Percentiles rank a stretch among this genome's conserved stretches.
These are phyloP conservation scores for Linum lewisii DNA, from an alignment of 345 rosid genomes.

Conservation along the genomic window DNA sequence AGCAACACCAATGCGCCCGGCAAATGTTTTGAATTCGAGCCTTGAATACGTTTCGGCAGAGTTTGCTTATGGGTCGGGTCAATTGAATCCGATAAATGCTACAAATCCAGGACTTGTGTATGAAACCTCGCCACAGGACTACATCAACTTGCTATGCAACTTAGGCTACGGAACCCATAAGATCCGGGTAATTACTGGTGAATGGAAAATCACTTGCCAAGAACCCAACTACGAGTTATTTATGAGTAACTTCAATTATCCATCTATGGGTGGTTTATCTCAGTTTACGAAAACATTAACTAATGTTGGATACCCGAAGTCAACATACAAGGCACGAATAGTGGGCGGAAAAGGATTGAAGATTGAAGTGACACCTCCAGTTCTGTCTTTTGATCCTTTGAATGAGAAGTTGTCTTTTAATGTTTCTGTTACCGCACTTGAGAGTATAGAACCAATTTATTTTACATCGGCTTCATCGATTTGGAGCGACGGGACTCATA, in stretches of 20 bases:
- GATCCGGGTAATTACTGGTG: constrained; percentile 15
- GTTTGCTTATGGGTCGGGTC: constrained; percentile 39
- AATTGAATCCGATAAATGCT: constrained; percentile 26
- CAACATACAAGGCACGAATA: constrained; percentile 21
- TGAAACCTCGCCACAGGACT: constrained; percentile 21
- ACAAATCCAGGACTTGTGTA: constrained; percentile 37
- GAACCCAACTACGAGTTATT: not conserved
- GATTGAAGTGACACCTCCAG: constrained; percentile 19
- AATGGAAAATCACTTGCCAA: constrained; percentile 16
- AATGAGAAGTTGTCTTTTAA: constrained; percentile 13
- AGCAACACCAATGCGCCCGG: constrained; percentile 30
- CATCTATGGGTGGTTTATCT: constrained; percentile 24
- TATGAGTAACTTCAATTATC: constrained; percentile 27
- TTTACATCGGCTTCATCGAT: not conserved
- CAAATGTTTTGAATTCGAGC: not conserved
- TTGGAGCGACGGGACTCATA: not conserved
- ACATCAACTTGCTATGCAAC: constrained; percentile 35
- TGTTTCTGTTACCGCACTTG: constrained; percentile 4
- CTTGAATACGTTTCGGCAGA: constrained; percentile 10
- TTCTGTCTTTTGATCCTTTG: constrained; percentile 13
- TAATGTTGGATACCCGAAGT: constrained; percentile 27
- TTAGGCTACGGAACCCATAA: constrained; percentile 9
- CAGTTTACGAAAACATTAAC: constrained; percentile 28
- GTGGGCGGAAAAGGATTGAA: not conserved
- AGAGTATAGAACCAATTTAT: not conserved